These are phyloP conservation scores for Parastagonospora avenae DNA, from an alignment of 2,329 filamentous ascomycete genomes.

Conservation along the genomic window DNA sequence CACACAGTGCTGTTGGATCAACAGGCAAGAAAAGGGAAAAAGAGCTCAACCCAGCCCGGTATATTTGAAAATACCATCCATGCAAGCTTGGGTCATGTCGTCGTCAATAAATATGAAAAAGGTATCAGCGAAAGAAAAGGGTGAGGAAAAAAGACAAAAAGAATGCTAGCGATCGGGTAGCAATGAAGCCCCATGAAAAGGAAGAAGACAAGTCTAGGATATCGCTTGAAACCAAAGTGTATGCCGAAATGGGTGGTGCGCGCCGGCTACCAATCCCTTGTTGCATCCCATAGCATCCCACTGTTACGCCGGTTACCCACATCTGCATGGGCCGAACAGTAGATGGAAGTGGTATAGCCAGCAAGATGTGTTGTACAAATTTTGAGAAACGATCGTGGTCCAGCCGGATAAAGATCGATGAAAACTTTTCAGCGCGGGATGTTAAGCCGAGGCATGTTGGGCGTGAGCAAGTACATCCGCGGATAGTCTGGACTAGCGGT, in stretches of 20 bases:
- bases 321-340: slow-evolving; percentile 15
- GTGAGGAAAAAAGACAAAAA: slow-evolving; percentile 8
- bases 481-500: not conserved
- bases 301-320: slow-evolving; percentile 18
- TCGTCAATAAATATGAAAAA: slow-evolving; percentile 19
- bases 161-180: slow-evolving; percentile 16
- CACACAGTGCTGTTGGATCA: slow-evolving; percentile 2
- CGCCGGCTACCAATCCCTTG: slow-evolving; percentile 17
- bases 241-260: slow-evolving; percentile 11
- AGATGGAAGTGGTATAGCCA: slow-evolving; percentile 32
- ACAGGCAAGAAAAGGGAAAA: slow-evolving; percentile 19
- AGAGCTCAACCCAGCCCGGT: slow-evolving; percentile 21
- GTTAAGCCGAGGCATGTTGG: slow-evolving; percentile 11
- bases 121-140: too few species aligned
- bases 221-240: slow-evolving; percentile 19
- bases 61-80: slow-evolving; percentile 4
- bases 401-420: slow-evolving; percentile 8
- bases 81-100: slow-evolving; percentile 26
- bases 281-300: slow-evolving; percentile 6
- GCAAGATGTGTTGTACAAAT: slow-evolving; percentile 17
- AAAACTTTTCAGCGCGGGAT: slow-evolving; percentile 15
- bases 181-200: slow-evolving; percentile 25
- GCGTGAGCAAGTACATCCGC: not conserved
- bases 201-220: slow-evolving; percentile 37
- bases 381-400: slow-evolving; percentile 11